Base-by-base conservation (phyloP, 345 rosid species). In the Salix udensis region DNA sequence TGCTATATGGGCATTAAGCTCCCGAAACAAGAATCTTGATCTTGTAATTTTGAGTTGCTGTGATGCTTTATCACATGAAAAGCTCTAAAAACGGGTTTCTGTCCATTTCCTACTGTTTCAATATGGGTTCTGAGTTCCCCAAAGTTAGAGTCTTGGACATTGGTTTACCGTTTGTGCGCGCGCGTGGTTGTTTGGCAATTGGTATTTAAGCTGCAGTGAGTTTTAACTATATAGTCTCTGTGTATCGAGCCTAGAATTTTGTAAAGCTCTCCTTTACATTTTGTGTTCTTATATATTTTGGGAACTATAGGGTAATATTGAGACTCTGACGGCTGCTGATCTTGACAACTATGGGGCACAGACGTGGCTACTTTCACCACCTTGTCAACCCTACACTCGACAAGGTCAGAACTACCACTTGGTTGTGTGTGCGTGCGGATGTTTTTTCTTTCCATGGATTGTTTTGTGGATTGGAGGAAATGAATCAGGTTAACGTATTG, bases 311-410 rank as follows among this genome's bases (percentile, higher is more conserved):
- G 98, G 98, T 7, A 95, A 95, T 70, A 93, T 93, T 77, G 97
- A 95, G 90, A 90, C 84, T 78, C 89, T 93, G 61, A 89, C 89
- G 82, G 93, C 90, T 74, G 81, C 79, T 62, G 96, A 95, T 40
- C 82, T 95, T 21, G 96, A 93, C 83, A 85, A 61, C 74, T 90
- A 90, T 76, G 76, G 75, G 24, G 94, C 97, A 23, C 88, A 93
- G 39, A 96, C 93, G 7, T 93, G 98, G 98, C 94, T 95, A 80
- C 98, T 95, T 85, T 95, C 97, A 31, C 98, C 98, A 77, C 98
- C 98, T 78, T 95, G 98, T 80, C 98, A 95, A 78, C 98, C 98
- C 65, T 95, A 93, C 83, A 95, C 98, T 64, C 87, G 97, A 74
- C 98, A 95, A 91, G 98, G 98, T 93, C 73, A 60, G 19, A 24